phyloP scores from a whole-genome alignment of 1,139 yeast genomes.

The Pichia sp. region DNA sequence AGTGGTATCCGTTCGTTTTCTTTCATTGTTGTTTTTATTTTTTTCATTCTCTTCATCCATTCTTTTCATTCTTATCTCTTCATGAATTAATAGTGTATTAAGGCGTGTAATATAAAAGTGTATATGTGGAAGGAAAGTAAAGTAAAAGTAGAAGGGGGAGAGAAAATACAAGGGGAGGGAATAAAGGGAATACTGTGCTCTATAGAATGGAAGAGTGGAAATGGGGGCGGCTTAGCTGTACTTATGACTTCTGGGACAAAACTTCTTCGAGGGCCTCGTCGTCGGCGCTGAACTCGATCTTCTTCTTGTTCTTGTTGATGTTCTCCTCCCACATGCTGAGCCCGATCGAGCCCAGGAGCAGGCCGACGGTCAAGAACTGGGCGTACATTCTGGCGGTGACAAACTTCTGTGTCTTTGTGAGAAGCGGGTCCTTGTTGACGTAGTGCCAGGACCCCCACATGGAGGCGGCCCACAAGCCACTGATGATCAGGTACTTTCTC shows the following conservation, averaged over 20 bases:
- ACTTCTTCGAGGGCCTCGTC: conserved; percentile 42
- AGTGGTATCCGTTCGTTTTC: neutral
- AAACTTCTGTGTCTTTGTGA: conserved; percentile 78
- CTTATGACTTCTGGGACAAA: conserved; percentile 11
- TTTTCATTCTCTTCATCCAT: neutral
- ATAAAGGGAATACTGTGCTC: neutral
- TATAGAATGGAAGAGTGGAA: neutral
- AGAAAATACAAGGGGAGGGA: no score
- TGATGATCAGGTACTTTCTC: conserved; percentile 71
- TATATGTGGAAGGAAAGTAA: neutral
- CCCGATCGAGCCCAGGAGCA: conserved; percentile 60
- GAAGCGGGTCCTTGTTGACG: conserved; percentile 70
- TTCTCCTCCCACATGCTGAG: conserved; percentile 62
- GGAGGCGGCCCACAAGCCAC: conserved; percentile 82
- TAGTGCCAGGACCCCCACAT: conserved; percentile 77
- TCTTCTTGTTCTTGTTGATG: conserved; percentile 27
- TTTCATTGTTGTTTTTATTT: neutral
- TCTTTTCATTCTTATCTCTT: neutral
- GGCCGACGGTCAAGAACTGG: conserved; percentile 68
- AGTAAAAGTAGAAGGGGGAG: neutral
- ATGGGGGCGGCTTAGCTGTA: neutral
- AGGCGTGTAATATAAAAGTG: neutral
- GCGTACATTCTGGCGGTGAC: conserved; percentile 96
- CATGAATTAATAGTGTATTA: neutral
- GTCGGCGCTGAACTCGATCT: conserved; percentile 26